These are phyloP conservation scores for Plasmodium inui DNA, from an alignment of 169 alveolate genomes.

Conservation along the genomic window DNA sequence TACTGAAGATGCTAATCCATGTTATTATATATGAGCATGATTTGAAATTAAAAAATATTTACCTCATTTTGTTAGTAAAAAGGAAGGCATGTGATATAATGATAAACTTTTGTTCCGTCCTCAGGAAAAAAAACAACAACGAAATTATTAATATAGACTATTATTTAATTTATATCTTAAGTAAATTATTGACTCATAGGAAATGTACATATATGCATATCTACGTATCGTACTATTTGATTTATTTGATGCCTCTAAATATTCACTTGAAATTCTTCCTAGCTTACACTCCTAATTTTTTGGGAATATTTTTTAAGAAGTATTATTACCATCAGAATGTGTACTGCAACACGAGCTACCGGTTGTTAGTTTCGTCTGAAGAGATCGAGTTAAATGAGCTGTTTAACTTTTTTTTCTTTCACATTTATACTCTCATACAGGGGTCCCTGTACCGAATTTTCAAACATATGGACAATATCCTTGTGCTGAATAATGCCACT, in stretches of 20 bases:
- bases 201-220: constrained; percentile 74
- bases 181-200: constrained; percentile 65
- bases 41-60: constrained; percentile 62
- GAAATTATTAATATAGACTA: constrained; percentile 71
- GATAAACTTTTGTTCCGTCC: constrained; percentile 26
- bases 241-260: constrained; percentile 70
- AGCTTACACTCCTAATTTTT: constrained; percentile 64
- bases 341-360: not conserved
- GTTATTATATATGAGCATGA: constrained; percentile 72
- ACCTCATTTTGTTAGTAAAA: constrained; percentile 58
- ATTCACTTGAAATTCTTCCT: constrained; percentile 58
- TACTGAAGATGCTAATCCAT: constrained; percentile 67
- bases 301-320: constrained; percentile 55
- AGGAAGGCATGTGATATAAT: constrained; percentile 72
- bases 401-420: constrained; percentile 62
- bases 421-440: constrained; percentile 68
- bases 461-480: constrained; percentile 19
- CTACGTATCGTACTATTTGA: constrained; percentile 54
- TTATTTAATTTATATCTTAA: constrained; percentile 52
- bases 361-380: constrained; percentile 13
- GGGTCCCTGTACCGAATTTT: constrained; percentile 50
- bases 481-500: constrained; percentile 16
- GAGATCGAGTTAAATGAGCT: constrained; percentile 51
- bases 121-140: constrained; percentile 48
- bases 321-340: constrained; percentile 54